Conservation (phyloP, 2,329 filamentous ascomycete species). For the Neodidymelliopsis sp. region DNA sequence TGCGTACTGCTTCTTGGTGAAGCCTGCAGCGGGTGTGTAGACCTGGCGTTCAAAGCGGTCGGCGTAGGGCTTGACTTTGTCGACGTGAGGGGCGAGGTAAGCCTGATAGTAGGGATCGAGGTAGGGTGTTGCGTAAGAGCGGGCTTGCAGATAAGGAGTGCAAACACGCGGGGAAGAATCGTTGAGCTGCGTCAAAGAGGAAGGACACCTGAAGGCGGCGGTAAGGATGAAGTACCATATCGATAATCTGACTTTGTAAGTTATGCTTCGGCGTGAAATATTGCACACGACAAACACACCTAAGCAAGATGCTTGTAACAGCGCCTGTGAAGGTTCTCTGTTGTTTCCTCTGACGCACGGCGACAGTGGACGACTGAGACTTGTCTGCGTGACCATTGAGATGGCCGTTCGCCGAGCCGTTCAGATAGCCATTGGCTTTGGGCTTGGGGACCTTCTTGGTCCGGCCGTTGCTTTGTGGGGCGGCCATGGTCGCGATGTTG, state of each 20-base stretch:
- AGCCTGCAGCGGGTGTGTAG: conserved; percentile 71
- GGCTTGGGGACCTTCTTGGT: conserved; percentile 46
- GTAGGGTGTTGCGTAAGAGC: conserved; percentile 74
- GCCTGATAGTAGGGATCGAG: conserved; percentile 83
- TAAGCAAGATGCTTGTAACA: conserved; percentile 43
- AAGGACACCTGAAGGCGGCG: conserved; percentile 82
- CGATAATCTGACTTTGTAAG: conserved; percentile 60
- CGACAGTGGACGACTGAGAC: conserved; percentile 29
- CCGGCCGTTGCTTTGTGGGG: conserved; percentile 44
- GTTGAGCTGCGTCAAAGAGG: conserved; percentile 70
- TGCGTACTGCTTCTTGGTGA: conserved; percentile 67
- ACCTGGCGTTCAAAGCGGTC: conserved; percentile 65
- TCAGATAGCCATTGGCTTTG: conserved; percentile 34
- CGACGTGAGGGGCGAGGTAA: conserved; percentile 84
- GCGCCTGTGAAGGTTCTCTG: conserved; percentile 34
- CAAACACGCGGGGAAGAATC: conserved; percentile 79
- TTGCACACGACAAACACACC: conserved; percentile 28
- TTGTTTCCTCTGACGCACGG: conserved; percentile 27
- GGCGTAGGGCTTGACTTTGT: conserved; percentile 76
- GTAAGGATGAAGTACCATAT: conserved; percentile 89
- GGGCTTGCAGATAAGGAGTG: conserved; percentile 76
- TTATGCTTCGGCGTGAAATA: neutral
- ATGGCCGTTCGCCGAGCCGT: conserved; percentile 32
- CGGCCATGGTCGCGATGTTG: conserved; percentile 43
- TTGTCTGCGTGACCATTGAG: conserved; percentile 39